phyloP scores from a whole-genome alignment of 2,329 filamentous ascomycete genomes.

The Didymella arachidicola region DNA sequence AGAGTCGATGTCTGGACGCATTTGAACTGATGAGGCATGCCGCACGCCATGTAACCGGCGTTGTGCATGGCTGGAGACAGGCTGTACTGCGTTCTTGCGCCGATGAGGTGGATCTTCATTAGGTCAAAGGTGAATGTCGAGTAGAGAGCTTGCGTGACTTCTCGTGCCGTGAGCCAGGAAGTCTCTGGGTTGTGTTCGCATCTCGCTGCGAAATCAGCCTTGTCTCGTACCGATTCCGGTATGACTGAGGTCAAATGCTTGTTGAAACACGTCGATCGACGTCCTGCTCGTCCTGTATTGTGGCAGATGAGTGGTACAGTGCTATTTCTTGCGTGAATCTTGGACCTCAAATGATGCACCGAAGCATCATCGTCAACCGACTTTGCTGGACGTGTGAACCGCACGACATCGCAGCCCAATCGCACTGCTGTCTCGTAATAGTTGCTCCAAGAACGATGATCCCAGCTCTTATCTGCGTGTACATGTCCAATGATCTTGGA shows the following conservation, averaged over 20 bases:
- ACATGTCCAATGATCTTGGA: slow-evolving; percentile 70
- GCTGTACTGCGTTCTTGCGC: slow-evolving; percentile 75
- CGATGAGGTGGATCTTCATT: slow-evolving; percentile 77
- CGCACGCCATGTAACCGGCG: slow-evolving; percentile 70
- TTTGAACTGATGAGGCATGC: slow-evolving; percentile 73
- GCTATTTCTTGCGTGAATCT: slow-evolving; percentile 55
- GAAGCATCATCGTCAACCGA: slow-evolving; percentile 70
- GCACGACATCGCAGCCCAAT: slow-evolving; percentile 68
- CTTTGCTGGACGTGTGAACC: slow-evolving; percentile 65
- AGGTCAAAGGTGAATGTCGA: slow-evolving; percentile 71
- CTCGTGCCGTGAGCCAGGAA: slow-evolving; percentile 65
- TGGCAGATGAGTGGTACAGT: slow-evolving; percentile 67
- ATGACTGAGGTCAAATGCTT: slow-evolving; percentile 68
- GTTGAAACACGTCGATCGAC: slow-evolving; percentile 72
- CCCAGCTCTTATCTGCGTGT: slow-evolving; percentile 62
- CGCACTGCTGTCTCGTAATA: slow-evolving; percentile 66
- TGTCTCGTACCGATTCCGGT: slow-evolving; percentile 55
- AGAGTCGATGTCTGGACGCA: slow-evolving; percentile 69
- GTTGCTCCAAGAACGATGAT: slow-evolving; percentile 61
- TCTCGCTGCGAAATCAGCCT: slow-evolving; percentile 48
- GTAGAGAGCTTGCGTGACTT: slow-evolving; percentile 71
- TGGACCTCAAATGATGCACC: slow-evolving; percentile 63
- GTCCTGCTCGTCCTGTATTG: slow-evolving; percentile 69
- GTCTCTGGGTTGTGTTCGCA: slow-evolving; percentile 49
- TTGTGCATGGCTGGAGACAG: slow-evolving; percentile 82